A percentile compares a stretch with the other conserved stretches of the same genome.
These are phyloP conservation scores for Chara braunii DNA, from an alignment of 139 green algal species.

Conservation along the genomic window DNA sequence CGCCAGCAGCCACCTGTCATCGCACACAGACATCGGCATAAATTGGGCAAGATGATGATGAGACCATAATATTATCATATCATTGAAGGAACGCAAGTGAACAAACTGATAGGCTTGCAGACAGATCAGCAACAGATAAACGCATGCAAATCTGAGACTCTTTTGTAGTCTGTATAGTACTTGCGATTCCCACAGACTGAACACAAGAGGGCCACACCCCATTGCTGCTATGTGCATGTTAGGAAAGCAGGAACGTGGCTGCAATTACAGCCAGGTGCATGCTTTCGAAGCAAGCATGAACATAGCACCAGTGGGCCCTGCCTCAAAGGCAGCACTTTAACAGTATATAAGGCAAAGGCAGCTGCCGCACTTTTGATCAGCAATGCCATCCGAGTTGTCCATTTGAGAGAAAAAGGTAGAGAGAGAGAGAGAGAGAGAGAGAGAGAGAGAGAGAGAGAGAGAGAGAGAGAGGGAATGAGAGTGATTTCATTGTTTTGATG, in stretches of 20 bases:
- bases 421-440: background rate
- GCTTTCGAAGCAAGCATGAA: too few relatives aligned
- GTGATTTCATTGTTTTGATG: background rate
- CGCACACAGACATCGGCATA: constrained; percentile 1
- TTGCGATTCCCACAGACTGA: background rate
- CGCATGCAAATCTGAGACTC: background rate
- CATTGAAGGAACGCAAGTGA: background rate
- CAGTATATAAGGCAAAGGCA: too few relatives aligned
- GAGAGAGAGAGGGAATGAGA: too few relatives aligned
- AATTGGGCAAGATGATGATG: constrained; percentile 75
- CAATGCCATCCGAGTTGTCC: background rate
- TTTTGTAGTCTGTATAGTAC: background rate
- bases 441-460: background rate
- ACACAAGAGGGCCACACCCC: background rate
- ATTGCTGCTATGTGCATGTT: too few relatives aligned
- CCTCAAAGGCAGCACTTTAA: too few relatives aligned
- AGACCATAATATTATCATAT: background rate
- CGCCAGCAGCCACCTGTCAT: constrained; percentile 61
- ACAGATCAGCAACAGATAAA: constrained; percentile 2
- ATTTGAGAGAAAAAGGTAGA: constrained; percentile 1
- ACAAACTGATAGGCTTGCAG: background rate
- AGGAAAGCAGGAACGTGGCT: too few relatives aligned
- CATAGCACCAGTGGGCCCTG: too few relatives aligned
- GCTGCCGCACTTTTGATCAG: too few relatives aligned
- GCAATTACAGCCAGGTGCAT: too few relatives aligned